phyloP scores from a whole-genome alignment of 2,329 filamentous ascomycete genomes.

The Cladosporium cucumerinum region DNA sequence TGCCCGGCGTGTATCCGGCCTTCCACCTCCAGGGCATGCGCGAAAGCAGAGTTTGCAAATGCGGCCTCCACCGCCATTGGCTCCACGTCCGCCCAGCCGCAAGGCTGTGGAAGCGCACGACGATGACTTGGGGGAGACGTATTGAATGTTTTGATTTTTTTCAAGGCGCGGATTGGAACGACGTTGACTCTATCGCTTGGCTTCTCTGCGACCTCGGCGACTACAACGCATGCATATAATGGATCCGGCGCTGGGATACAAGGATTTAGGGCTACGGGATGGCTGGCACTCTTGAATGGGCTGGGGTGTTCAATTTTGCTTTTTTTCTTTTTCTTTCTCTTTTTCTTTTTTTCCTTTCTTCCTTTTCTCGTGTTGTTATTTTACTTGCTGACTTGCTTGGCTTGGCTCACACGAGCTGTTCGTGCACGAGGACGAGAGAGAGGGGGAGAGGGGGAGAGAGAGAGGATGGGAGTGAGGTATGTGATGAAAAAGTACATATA shows the following conservation, averaged over 20 bases:
- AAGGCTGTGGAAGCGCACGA: slow-evolving; percentile 35
- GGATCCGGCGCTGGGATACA: not conserved
- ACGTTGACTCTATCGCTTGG: not conserved
- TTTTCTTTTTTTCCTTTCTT: not conserved
- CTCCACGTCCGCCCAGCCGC: slow-evolving; percentile 45
- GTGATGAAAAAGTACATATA: not conserved
- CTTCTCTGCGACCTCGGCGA: not conserved
- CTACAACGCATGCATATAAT: not conserved
- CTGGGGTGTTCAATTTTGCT: not conserved
- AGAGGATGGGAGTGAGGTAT: not conserved
- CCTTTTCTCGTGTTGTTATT: not conserved
- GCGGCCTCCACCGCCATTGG: slow-evolving; percentile 32
- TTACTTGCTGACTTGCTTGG: not conserved
- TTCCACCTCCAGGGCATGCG: slow-evolving; percentile 45
- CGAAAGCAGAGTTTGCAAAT: slow-evolving; percentile 23
- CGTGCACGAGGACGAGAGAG: not conserved
- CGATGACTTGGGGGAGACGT: slow-evolving; percentile 37
- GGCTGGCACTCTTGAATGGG: not conserved
- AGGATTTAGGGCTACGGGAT: not conserved
- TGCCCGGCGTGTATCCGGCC: slow-evolving; percentile 38
- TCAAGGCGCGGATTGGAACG: not conserved
- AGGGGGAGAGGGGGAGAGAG: not conserved
- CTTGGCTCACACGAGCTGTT: not conserved
- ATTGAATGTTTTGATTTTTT: no score
- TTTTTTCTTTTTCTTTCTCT: not conserved